A percentile compares a stretch with the other conserved stretches of the same genome.
phyloP scores from a whole-genome alignment of 257 asterid genomes.

The Fraxinus excelsior region DNA sequence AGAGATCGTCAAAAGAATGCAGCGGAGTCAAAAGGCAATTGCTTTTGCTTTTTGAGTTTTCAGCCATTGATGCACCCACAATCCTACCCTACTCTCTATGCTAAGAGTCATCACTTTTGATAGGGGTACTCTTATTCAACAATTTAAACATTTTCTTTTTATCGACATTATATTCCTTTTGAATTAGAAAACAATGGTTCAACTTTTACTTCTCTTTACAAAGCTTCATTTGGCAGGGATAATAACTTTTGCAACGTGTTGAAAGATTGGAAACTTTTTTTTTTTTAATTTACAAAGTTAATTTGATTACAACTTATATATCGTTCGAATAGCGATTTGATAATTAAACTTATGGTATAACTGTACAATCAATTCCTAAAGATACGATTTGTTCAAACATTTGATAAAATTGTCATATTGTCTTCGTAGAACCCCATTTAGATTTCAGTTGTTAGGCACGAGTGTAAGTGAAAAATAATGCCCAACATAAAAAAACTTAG shows the following conservation, averaged over 20 bases:
- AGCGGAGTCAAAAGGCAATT: conserved; percentile 19
- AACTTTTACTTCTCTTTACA: background rate
- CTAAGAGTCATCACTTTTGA: conserved; percentile 8
- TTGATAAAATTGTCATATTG: too few species aligned
- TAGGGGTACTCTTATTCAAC: conserved; percentile 3
- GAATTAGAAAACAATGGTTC: background rate
- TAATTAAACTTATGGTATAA: too few species aligned
- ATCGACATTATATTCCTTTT: background rate
- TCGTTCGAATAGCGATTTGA: too few species aligned
- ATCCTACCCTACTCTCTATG: conserved; percentile 16
- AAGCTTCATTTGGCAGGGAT: background rate
- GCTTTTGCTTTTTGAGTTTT: conserved; percentile 17
- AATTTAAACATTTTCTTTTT: background rate
- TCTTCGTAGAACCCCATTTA: too few species aligned
- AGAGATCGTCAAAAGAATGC: background rate
- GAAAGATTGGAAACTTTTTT: too few species aligned
- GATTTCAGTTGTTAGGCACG: background rate
- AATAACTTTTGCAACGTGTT: too few species aligned
- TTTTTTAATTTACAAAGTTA: too few species aligned
- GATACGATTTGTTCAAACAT: background rate
- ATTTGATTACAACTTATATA: too few species aligned
- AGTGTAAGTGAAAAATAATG: background rate
- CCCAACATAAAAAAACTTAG: background rate
- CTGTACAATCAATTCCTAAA: too few species aligned
- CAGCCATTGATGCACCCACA: conserved; percentile 27